Conservation (phyloP, 2,329 filamentous ascomycete species). For the Ascochyta lentis region DNA sequence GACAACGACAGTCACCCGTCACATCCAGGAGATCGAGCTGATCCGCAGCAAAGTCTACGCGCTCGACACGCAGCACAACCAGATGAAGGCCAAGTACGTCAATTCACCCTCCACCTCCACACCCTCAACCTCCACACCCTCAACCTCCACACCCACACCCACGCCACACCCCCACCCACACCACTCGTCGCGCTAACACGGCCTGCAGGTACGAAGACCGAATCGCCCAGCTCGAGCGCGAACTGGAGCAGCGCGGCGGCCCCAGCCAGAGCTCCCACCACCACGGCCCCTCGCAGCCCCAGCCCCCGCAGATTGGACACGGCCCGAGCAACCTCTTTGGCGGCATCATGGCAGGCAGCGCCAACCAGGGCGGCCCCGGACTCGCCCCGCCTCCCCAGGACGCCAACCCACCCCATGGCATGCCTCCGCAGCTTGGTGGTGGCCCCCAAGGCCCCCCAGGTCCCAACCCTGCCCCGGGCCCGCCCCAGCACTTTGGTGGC, state of each 20-base stretch:
- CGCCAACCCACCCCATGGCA: conserved; percentile 64
- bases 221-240: conserved; percentile 81
- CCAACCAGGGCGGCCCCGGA: conserved; percentile 81
- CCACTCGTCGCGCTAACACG: background rate
- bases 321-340: conserved; percentile 91
- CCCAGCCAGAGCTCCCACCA: conserved; percentile 74
- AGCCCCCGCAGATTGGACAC: conserved; percentile 84
- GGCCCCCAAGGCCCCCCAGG: conserved; percentile 80
- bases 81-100: conserved; percentile 87
- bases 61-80: conserved; percentile 87
- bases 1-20: conserved; percentile 72
- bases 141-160: background rate
- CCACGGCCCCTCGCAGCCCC: conserved; percentile 74
- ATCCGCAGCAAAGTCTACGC: conserved; percentile 92
- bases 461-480: conserved; percentile 61
- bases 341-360: conserved; percentile 91
- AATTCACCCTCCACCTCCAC: background rate
- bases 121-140: background rate
- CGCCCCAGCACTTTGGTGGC: conserved; percentile 73
- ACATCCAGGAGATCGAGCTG: conserved; percentile 94
- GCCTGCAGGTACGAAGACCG: conserved; percentile 88
- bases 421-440: conserved; percentile 62
- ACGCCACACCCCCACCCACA: conserved; percentile 17
- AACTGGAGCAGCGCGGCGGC: conserved; percentile 77
- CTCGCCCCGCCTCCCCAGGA: conserved; percentile 74